Evolutionary conservation across 768 basidiomycete species (phyloP).

Genomic region (Termitomyces sp.): DNA sequence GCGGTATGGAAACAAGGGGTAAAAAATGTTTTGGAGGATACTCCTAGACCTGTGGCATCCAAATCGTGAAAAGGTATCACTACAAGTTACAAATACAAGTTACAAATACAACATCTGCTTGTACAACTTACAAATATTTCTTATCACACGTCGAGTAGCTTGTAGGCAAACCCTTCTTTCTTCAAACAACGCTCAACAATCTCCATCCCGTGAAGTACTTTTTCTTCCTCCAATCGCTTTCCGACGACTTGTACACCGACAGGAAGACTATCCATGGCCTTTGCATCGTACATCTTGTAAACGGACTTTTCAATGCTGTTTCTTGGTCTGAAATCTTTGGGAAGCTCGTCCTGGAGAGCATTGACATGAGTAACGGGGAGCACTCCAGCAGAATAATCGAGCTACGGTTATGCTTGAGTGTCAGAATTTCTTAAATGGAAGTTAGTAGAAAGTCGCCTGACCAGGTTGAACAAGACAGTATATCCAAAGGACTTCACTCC

Average conservation of each 20-base stretch:
- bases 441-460: constrained; percentile 20
- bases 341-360: constrained; percentile 36
- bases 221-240: constrained; percentile 59
- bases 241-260: constrained; percentile 62
- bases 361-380: constrained; percentile 56
- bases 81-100: neutral
- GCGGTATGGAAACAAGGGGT: constrained; percentile 66
- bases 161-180: constrained; percentile 22
- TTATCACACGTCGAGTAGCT: constrained; percentile 10
- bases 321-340: constrained; percentile 28
- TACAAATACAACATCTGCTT: neutral
- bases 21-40: constrained; percentile 50
- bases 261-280: constrained; percentile 55
- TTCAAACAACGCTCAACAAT: constrained; percentile 37
- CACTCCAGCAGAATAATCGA: constrained; percentile 53
- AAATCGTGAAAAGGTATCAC: neutral
- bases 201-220: constrained; percentile 58
- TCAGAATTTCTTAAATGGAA: neutral
- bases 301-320: constrained; percentile 43
- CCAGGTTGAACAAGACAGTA: constrained; percentile 61
- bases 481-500: constrained; percentile 54
- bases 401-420: constrained; percentile 17
- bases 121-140: too few relatives aligned
- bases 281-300: constrained; percentile 48
- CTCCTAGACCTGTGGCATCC: constrained; percentile 7